Base-by-base conservation (phyloP, 2,329 filamentous ascomycete species). In the Neonectria sp. region DNA sequence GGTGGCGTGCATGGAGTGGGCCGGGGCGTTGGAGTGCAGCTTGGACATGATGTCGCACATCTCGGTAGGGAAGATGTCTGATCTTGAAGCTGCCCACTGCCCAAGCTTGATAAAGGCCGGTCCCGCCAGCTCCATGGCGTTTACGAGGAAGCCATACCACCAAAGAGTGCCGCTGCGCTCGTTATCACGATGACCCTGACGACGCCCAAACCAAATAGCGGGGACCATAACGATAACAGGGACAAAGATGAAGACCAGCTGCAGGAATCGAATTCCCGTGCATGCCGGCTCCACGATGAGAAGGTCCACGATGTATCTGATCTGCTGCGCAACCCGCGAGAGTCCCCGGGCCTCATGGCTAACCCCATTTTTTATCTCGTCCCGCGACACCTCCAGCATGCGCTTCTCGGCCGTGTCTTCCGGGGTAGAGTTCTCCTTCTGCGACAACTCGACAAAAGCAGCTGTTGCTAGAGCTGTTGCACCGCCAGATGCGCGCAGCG, bases 61-160 rank as follows among this genome's bases (percentile, higher is more conserved):
- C 80, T 98, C 91, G 25, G 88, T 92, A 2, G 96, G 96, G 78
- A 99, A 99, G 77, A 99, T 97, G 81, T 99, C 96, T 48, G 95
- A 93, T 78, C 96, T 89, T 6, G 96, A 98, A 3, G 96, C 96
- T 21, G 96, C 96, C 96, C 96, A 99, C 90, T 99, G 96, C 17
- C 96, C 96, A 61, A 99, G 89, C 91, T 99, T 99, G 83, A 99
- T 99, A 78, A 99, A 99, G 0, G 96, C 95, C 51, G 96, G 95
- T 0, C 96, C 96, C 21, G 95, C 94, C 77, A 91, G 88, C 82
- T 99, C 95, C 96, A 99, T 98, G 31, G 92, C 88, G 65, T 86
- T 88, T 11, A 98, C 95, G 45, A 99, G 82, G 76, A 97, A 96
- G 4, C 86, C 85, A 82, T 98, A 99, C 96, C 96, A 99, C 94